phyloP scores from a whole-genome alignment of 2,329 filamentous ascomycete species.

The Aspergillus fijiensis region DNA sequence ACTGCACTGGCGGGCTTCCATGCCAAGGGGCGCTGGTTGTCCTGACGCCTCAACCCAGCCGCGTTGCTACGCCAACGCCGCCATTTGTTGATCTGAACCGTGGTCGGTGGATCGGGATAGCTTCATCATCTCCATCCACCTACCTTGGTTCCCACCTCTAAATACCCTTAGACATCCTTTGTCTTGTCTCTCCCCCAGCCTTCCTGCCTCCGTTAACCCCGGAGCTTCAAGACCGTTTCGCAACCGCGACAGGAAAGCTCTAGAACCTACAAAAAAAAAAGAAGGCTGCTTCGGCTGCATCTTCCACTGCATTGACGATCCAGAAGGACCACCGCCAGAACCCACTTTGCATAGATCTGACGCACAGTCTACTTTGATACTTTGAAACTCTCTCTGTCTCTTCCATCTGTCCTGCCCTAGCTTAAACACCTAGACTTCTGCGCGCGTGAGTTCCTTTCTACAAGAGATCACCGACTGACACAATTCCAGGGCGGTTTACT shows the following conservation, averaged over 20 bases:
- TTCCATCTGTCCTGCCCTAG: constrained; percentile 16
- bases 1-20: constrained; percentile 16
- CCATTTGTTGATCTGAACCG: constrained; percentile 42
- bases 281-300: constrained; percentile 6
- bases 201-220: constrained; percentile 15
- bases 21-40: constrained; percentile 31
- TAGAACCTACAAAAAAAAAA: background rate
- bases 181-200: constrained; percentile 17
- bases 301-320: constrained; percentile 10
- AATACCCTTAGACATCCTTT: constrained; percentile 29
- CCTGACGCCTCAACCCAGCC: constrained; percentile 28
- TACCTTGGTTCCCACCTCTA: constrained; percentile 31
- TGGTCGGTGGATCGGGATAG: constrained; percentile 35
- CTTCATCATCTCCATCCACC: constrained; percentile 26
- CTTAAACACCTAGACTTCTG: background rate
- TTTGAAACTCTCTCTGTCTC: constrained; percentile 5
- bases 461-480: constrained; percentile 47
- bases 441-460: constrained; percentile 33
- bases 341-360: constrained; percentile 15
- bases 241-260: constrained; percentile 5
- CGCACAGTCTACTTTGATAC: constrained; percentile 13
- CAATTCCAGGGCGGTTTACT: constrained; percentile 59
- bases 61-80: constrained; percentile 40
- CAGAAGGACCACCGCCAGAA: constrained; percentile 9
- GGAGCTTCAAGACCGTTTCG: constrained; percentile 12